Evolutionary conservation across 2,329 filamentous ascomycete genomes (phyloP), one percentile per base, ranked within the genome.

Genomic region (Scedosporium minutisporum): DNA sequence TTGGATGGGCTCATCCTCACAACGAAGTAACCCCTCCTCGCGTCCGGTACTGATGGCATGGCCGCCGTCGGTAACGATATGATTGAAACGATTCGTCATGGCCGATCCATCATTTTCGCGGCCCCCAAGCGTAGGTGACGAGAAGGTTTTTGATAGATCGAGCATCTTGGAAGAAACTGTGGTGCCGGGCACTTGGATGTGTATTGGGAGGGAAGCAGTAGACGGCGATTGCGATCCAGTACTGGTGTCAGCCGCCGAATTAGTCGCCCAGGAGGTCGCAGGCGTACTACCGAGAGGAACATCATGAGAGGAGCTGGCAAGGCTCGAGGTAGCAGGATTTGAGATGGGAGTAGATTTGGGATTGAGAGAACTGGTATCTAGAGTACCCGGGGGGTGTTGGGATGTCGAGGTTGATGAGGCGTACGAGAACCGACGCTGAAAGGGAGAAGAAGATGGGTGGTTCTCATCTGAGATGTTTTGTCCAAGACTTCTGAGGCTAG

Each of bases 1-100:
- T 66, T 93, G 91, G 27, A 96, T 96, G 0, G 92, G 91, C 69
- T 96, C 92, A 69, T 96, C 92, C 72, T 96, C 92, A 70, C 92
- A 96, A 61, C 86, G 83, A 70, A 96, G 89, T 55, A 95, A 76
- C 0, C 81, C 84, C 1, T 86, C 87, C 61, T 91, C 86, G 62
- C 88, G 82, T 5, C 91, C 91, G 0, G 90, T 95, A 62, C 96
- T 90, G 33, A 96, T 83, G 27, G 88, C 86, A 74, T 96, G 91
- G 0, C 91, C 91, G 16, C 86, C 88, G 2, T 89, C 85, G 0
- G 89, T 92, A 27, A 88, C 77, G 3, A 89, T 79, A 70, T 96
- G 90, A 67, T 87, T 89, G 74, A 96, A 96, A 2, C 91, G 87
- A 25, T 86, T 80, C 1, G 90, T 90, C 1, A 92, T 71, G 27